Conservation (phyloP, 768 basidiomycete species). For the Steccherinum ochraceum region DNA sequence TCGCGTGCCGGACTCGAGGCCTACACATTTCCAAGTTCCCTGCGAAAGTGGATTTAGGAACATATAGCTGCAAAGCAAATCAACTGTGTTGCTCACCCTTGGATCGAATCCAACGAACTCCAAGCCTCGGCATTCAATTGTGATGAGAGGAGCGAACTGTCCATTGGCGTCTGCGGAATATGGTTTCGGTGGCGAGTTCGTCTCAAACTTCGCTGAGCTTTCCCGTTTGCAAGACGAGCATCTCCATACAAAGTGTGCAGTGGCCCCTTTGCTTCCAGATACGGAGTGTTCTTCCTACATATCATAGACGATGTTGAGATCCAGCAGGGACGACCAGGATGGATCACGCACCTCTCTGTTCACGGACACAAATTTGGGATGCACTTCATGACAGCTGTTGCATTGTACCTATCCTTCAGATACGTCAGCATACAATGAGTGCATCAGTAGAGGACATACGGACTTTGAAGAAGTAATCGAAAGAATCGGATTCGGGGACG, state of each 20-base stretch:
- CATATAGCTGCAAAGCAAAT: background rate
- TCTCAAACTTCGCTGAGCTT: constrained; percentile 75
- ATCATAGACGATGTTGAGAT: background rate
- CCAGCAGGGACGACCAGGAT: background rate
- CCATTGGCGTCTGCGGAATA: constrained; percentile 58
- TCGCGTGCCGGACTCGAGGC: constrained; percentile 42
- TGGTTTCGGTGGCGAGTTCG: constrained; percentile 37
- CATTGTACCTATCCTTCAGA: constrained; percentile 55
- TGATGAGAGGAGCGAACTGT: constrained; percentile 57
- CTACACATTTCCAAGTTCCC: constrained; percentile 77
- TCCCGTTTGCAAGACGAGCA: constrained; percentile 76
- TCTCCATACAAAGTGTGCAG: constrained; percentile 77
- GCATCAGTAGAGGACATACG: constrained; percentile 21
- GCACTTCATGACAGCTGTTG: constrained; percentile 70
- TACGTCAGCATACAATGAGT: constrained; percentile 3
- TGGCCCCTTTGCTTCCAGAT: constrained; percentile 59
- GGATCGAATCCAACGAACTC: constrained; percentile 80
- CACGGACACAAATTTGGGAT: constrained; percentile 64
- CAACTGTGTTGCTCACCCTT: constrained; percentile 34
- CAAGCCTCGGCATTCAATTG: constrained; percentile 80
- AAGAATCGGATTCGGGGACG: constrained; percentile 56
- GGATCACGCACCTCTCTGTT: constrained; percentile 52
- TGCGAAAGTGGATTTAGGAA: constrained; percentile 24
- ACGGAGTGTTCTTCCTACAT: constrained; percentile 59
- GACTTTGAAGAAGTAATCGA: constrained; percentile 81